phyloP scores from a whole-genome alignment of 2,329 filamentous ascomycete species.

The Scedosporium boydii region DNA sequence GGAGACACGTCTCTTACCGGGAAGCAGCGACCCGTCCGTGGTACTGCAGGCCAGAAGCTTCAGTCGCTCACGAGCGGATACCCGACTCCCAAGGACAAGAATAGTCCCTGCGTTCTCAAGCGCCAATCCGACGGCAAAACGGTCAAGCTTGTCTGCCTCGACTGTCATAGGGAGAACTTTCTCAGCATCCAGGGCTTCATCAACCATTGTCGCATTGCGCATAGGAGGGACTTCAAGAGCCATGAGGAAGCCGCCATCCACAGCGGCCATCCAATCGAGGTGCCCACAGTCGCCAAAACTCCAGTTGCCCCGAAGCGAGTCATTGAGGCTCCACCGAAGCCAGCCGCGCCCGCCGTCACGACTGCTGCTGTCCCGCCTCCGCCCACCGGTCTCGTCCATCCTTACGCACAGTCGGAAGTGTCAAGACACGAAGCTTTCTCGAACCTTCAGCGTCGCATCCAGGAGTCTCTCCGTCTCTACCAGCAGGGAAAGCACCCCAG shows the following conservation, averaged over 20 bases:
- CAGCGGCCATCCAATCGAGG: constrained; percentile 74
- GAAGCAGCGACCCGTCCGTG: constrained; percentile 41
- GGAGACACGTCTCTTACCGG: constrained; percentile 28
- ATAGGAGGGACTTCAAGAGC: constrained; percentile 87
- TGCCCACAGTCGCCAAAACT: constrained; percentile 42
- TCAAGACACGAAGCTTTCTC: constrained; percentile 41
- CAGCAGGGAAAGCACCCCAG: constrained; percentile 32
- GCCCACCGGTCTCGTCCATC: constrained; percentile 46
- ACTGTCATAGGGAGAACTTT: constrained; percentile 85
- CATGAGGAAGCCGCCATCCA: constrained; percentile 88
- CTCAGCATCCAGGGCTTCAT: constrained; percentile 98
- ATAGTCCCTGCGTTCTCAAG: constrained; percentile 74
- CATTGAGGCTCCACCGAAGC: constrained; percentile 28
- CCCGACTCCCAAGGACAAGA: constrained; percentile 67
- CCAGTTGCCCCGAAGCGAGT: constrained; percentile 19
- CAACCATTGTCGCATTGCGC: constrained; percentile 95
- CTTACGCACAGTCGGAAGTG: constrained; percentile 48
- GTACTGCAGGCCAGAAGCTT: constrained; percentile 49
- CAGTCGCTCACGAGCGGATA: constrained; percentile 63
- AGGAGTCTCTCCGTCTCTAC: constrained; percentile 43
- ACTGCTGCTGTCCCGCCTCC: constrained; percentile 16
- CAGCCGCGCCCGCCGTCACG: constrained; percentile 4
- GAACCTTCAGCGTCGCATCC: constrained; percentile 42
- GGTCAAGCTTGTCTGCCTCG: constrained; percentile 82
- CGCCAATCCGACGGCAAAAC: constrained; percentile 68